Percentiles rank a stretch among this genome's conserved stretches.
Evolutionary conservation across 2,329 filamentous ascomycete species (phyloP).

Genomic region (Coniochaeta ligniaria): DNA sequence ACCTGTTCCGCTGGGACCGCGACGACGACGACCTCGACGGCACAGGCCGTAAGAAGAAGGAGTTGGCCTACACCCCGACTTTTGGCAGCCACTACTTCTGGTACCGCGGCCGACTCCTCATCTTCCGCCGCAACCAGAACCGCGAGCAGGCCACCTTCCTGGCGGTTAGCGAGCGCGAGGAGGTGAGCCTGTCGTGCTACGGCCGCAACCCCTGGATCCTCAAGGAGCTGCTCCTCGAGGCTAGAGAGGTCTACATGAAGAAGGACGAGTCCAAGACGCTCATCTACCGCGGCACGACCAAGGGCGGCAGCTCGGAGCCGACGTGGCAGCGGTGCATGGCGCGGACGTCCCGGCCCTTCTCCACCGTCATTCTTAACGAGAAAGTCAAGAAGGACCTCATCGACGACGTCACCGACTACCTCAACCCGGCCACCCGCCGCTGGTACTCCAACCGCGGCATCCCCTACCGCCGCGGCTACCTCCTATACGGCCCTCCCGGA

Average conservation of each 20-base stretch:
- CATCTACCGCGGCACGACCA: conserved; percentile 53
- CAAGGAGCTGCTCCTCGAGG: conserved; percentile 55
- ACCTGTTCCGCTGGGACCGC: conserved; percentile 35
- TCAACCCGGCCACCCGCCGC: conserved; percentile 53
- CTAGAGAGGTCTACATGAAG: conserved; percentile 45
- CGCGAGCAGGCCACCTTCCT: conserved; percentile 31
- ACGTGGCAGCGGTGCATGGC: conserved; percentile 58
- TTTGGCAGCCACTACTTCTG: conserved; percentile 63
- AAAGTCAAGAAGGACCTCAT: conserved; percentile 52
- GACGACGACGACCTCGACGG: conserved; percentile 39
- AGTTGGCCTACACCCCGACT: conserved; percentile 57
- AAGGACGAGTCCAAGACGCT: conserved; percentile 56
- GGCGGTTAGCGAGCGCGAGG: conserved; percentile 44
- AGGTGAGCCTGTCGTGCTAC: conserved; percentile 54
- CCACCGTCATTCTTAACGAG: conserved; percentile 58
- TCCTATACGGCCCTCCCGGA: conserved; percentile 73
- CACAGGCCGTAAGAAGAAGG: conserved; percentile 33
- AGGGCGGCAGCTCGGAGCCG: conserved; percentile 31
- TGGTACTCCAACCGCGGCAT: conserved; percentile 84
- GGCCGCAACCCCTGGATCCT: conserved; percentile 53
- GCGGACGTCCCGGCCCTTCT: conserved; percentile 52
- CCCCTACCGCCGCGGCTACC: conserved; percentile 76
- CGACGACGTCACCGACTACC: conserved; percentile 55
- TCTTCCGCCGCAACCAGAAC: conserved; percentile 47
- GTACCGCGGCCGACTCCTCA: conserved; percentile 51